Evolutionary conservation across 805 yeast species (phyloP).

Genomic region (Spathaspora hagerdaliae): DNA sequence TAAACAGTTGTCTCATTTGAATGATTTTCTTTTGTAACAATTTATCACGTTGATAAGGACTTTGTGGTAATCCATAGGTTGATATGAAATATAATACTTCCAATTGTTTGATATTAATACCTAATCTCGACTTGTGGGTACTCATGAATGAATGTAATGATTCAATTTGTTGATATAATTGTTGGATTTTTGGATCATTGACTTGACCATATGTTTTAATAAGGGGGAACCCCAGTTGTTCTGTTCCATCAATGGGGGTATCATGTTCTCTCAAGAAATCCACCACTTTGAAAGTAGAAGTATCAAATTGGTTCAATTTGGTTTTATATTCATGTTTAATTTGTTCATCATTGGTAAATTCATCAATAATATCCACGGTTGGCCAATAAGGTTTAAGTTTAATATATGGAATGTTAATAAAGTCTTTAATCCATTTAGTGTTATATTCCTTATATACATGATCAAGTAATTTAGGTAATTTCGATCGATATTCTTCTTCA

Average conservation of each 20-base stretch:
- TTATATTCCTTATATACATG: conserved; percentile 18
- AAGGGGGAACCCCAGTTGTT: too few species aligned
- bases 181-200: too few species aligned
- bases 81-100: conserved; percentile 30
- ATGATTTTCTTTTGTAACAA: conserved; percentile 21
- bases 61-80: conserved; percentile 27
- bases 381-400: conserved; percentile 29
- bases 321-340: neutral
- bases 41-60: conserved; percentile 23
- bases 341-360: conserved; percentile 5
- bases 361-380: conserved; percentile 28
- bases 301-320: neutral
- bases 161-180: neutral
- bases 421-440: conserved; percentile 15
- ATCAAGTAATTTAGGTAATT: conserved; percentile 24
- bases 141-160: conserved; percentile 18
- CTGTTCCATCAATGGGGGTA: too few species aligned
- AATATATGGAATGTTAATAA: conserved; percentile 16
- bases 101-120: conserved; percentile 22
- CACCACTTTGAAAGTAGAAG: too few species aligned
- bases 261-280: too few species aligned
- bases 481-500: conserved; percentile 20
- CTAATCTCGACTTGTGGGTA: conserved; percentile 12
- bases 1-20: conserved; percentile 17
- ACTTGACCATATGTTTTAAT: too few species aligned